Base-by-base conservation (phyloP, 2,329 filamentous ascomycete genomes). In the Claviceps humidiphila region DNA sequence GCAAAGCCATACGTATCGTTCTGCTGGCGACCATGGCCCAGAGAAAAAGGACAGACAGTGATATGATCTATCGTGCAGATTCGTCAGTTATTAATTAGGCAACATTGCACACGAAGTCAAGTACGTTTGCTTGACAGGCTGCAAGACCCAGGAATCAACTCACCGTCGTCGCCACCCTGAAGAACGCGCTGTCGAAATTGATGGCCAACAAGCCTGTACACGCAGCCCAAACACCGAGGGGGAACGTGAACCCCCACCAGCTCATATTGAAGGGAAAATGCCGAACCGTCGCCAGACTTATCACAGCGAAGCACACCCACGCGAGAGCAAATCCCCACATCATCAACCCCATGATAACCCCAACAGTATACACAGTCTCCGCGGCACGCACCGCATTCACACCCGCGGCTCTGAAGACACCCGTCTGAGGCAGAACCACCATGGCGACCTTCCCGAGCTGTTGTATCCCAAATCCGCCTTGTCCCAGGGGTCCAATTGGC, bases 401-500 rank as follows among this genome's bases (percentile, higher is more conserved):
- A 11, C 52, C 68, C 2, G 73, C 67, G 37, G 68, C 69, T 0
- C 71, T 71, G 17, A 84, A 77, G 0, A 68, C 67, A 50, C 56
- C 61, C 1, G 66, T 71, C 43, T 65, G 51, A 0, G 69, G 70
- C 20, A 75, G 61, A 2, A 73, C 53, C 3, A 62, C 58, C 48
- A 73, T 58, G 4, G 76, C 73, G 3, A 74, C 71, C 47, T 71
- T 69, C 6, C 77, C 77, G 3, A 74, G 66, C 56, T 77, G 72
- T 63, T 76, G 71, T 42, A 75, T 73, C 48, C 71, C 76, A 60
- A 77, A 87, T 1, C 79, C 81, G 14, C 82, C 83, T 62, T 84
- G 80, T 0, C 82, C 82, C 0, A 85, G 66, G 0, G 83, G 82
- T 0, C 84, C 82, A 0, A 87, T 70, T 0, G 84, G 83, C 0